phyloP scores from a whole-genome alignment of 1,284 basidiomycete species.

The Boletus mariae region DNA sequence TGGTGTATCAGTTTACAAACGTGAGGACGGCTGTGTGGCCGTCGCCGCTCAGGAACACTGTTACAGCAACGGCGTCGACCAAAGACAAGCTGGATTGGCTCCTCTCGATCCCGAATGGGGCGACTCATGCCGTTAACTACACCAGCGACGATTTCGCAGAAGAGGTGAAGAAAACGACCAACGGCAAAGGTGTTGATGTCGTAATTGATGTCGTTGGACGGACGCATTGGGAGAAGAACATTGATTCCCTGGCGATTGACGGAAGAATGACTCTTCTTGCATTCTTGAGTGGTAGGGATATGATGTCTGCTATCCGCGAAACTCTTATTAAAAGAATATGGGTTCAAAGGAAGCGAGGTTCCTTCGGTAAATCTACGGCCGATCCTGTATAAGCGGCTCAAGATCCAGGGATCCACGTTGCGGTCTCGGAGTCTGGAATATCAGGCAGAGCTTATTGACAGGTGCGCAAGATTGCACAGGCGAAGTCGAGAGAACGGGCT shows the following conservation, averaged over 20 bases:
- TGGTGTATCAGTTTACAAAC: conserved; percentile 5
- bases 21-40: conserved; percentile 4
- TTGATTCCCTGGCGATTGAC: conserved; percentile 73
- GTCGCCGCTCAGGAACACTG: conserved; percentile 48
- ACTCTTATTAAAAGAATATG: conserved; percentile 20
- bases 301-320: conserved; percentile 19
- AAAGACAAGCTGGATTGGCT: conserved; percentile 83
- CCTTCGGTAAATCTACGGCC: conserved; percentile 62
- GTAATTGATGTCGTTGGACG: conserved; percentile 88
- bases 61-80: conserved; percentile 84
- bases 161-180: conserved; percentile 62
- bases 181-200: conserved; percentile 71
- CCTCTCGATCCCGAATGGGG: conserved; percentile 56
- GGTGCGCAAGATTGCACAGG: conserved; percentile 39
- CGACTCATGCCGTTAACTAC: conserved; percentile 83
- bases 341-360: conserved; percentile 57
- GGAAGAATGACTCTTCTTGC: conserved; percentile 75
- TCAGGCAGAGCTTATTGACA: conserved; percentile 72
- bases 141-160: conserved; percentile 77
- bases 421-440: conserved; percentile 78
- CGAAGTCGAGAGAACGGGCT: neutral
- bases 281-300: conserved; percentile 61
- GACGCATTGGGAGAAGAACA: conserved; percentile 81
- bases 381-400: conserved; percentile 83
- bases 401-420: conserved; percentile 87